A percentile compares a stretch with the other conserved stretches of the same genome.
These are phyloP conservation scores for Populus tremula DNA, from an alignment of 345 rosid species.

Conservation along the genomic window DNA sequence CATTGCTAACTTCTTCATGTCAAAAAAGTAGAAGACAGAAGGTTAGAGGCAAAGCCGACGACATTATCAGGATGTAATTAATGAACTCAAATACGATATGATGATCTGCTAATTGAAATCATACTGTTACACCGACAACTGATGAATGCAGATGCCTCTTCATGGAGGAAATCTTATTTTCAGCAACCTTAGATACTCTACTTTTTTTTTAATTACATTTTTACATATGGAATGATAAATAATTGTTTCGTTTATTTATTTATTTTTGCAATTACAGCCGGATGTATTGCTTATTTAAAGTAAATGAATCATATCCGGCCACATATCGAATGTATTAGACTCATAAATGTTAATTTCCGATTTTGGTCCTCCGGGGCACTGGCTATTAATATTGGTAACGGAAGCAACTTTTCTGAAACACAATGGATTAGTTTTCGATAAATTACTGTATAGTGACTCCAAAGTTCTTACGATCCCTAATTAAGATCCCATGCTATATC, in stretches of 20 bases:
- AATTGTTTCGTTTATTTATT: no score
- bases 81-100: background rate
- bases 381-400: no score
- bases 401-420: no score
- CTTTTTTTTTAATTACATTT: background rate
- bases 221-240: no score
- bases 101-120: background rate
- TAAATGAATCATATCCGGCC: no score
- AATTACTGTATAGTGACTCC: background rate
- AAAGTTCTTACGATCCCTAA: background rate
- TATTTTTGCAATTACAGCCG: no score
- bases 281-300: no score
- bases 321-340: no score
- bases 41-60: background rate
- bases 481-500: background rate
- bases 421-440: background rate
- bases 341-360: no score
- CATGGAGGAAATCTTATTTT: background rate
- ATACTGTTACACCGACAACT: background rate
- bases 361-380: no score
- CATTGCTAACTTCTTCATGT: slow-evolving; percentile 42
- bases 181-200: background rate
- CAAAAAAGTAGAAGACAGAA: background rate
- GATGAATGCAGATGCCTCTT: background rate
- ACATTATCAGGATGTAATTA: background rate